Evolutionary conservation across 1,139 yeast species (phyloP), one percentile per base, ranked within the genome.

Genomic region (Blastobotrys illinoisensis): DNA sequence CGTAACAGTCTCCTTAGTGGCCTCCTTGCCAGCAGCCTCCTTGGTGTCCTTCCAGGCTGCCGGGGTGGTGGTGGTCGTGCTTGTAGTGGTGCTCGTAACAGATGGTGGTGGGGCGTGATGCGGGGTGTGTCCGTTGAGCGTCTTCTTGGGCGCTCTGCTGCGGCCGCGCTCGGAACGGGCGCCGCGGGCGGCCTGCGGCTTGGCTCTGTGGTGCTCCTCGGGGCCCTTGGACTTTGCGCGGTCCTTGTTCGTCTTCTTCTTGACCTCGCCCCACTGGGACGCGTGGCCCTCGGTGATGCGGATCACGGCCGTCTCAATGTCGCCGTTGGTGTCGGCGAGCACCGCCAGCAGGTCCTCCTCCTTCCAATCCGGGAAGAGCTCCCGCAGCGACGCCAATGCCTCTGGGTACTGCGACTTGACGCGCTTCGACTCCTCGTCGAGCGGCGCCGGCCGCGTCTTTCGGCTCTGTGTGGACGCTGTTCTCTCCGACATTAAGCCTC

Each of bases 311-410:
- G 81, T 79, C 67, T 87, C 95, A 62, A 89, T 77, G 67, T 87
- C 90, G 62, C 85, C 79, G 58, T 73, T 76, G 63, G 86, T 81
- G 71, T 93, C 98, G 57, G 78, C 77, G 62, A 91, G 82, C 57
- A 89, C 83, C 54, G 86, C 81, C 53, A 79, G 74, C 70, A 93
- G 82, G 69, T 93, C 99, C 48, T 88, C 96, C 53, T 80, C 77
- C 56, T 88, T 82, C 99, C 99, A 93, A 68, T 88, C 97, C 46
- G 97, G 96, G 75, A 93, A 91, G 78, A 93, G 78, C 71, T 93
- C 98, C 55, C 79, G 74, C 66, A 93, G 80, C 51, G 86, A 80
- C 58, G 78, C 73, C 64, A 89, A 76, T 63, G 79, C 78, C 58
- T 71, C 68, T 26, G 64, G 56, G 56, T 64, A 65, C 59, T 64